phyloP scores from a whole-genome alignment of 768 basidiomycete species.

The Rhizopogon vulgaris region DNA sequence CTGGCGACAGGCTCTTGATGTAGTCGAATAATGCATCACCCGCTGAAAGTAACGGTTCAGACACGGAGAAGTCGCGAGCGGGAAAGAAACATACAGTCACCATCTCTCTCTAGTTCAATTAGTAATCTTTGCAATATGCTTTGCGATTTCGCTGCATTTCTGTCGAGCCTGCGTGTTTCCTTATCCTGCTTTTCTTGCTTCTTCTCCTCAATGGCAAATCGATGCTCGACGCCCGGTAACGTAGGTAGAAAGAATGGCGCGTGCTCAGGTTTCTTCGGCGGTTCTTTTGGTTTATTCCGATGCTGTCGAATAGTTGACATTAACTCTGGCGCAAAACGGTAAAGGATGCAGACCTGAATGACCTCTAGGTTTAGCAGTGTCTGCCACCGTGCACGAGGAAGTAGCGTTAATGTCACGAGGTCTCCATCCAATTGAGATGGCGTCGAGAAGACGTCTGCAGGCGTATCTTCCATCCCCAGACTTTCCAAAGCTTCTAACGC shows the following conservation, averaged over 20 bases:
- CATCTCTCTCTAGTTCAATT: constrained; percentile 43
- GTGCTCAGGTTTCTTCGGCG: constrained; percentile 90
- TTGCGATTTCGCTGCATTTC: constrained; percentile 42
- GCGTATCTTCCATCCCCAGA: constrained; percentile 53
- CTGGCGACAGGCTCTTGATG: constrained; percentile 82
- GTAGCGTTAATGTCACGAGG: constrained; percentile 86
- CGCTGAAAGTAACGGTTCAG: constrained; percentile 20
- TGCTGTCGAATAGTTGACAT: constrained; percentile 39
- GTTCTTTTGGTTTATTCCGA: constrained; percentile 94
- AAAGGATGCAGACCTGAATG: constrained; percentile 58
- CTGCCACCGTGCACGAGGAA: constrained; percentile 94
- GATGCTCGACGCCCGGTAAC: constrained; percentile 76
- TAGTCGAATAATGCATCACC: constrained; percentile 82
- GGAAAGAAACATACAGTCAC: constrained; percentile 56
- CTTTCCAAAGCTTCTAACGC: constrained; percentile 70
- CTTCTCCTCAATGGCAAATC: constrained; percentile 58
- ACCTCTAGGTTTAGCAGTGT: constrained; percentile 94
- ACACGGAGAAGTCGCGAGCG: background rate
- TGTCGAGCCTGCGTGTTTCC: constrained; percentile 47
- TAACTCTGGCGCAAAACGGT: background rate
- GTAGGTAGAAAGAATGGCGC: constrained; percentile 98
- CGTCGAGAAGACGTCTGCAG: constrained; percentile 68
- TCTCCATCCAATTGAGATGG: constrained; percentile 88
- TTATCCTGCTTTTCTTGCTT: constrained; percentile 33
- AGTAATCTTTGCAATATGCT: constrained; percentile 72